phyloP scores from a whole-genome alignment of 1,284 basidiomycete species.

The Rhodotorula sp. region DNA sequence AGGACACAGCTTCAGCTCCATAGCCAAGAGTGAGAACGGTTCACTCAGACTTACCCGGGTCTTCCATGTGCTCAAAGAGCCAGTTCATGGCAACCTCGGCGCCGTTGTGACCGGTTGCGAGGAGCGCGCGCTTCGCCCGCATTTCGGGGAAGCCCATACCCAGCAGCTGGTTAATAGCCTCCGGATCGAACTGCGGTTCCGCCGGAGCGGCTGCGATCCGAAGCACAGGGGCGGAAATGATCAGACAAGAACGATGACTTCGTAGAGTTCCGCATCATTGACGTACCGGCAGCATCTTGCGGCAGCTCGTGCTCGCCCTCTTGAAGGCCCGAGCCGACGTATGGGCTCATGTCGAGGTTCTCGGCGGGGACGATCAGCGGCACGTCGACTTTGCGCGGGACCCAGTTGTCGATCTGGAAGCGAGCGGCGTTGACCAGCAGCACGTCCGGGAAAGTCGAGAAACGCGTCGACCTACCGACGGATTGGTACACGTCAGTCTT shows the following conservation, averaged over 20 bases:
- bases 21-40: not conserved
- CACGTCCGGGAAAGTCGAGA: constrained; percentile 84
- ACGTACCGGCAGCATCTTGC: constrained; percentile 55
- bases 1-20: not conserved
- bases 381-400: constrained; percentile 91
- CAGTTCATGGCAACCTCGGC: constrained; percentile 89
- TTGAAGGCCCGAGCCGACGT: constrained; percentile 72
- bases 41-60: constrained; percentile 61
- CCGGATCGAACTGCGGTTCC: constrained; percentile 60
- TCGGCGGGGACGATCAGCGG: constrained; percentile 74
- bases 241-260: not conserved
- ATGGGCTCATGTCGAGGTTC: constrained; percentile 63
- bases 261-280: not conserved
- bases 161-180: constrained; percentile 69
- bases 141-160: constrained; percentile 83
- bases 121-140: constrained; percentile 80
- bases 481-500: constrained; percentile 1
- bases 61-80: constrained; percentile 94
- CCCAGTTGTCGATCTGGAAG: constrained; percentile 96
- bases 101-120: constrained; percentile 81
- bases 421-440: constrained; percentile 89
- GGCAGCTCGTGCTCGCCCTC: constrained; percentile 70
- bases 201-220: constrained; percentile 41
- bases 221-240: not conserved
- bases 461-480: constrained; percentile 64